phyloP scores from a whole-genome alignment of 2,329 filamentous ascomycete species.

The Penicillium sp. region DNA sequence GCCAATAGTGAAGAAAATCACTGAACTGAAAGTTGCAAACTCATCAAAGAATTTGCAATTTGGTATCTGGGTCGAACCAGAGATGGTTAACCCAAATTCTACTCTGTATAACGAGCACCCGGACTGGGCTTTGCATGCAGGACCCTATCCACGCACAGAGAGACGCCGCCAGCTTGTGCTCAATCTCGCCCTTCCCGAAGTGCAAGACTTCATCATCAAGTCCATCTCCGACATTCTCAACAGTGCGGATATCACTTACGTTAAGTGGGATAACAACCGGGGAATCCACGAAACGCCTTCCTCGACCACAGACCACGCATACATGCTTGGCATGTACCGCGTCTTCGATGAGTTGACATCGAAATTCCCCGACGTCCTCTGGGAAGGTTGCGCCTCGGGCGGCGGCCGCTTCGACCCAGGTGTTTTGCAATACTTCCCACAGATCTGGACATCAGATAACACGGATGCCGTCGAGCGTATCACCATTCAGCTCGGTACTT shows the following conservation, averaged over 20 bases:
- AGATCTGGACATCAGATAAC: constrained; percentile 66
- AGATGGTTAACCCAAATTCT: constrained; percentile 66
- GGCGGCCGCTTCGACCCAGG: constrained; percentile 65
- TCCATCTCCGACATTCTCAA: constrained; percentile 56
- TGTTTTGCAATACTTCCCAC: constrained; percentile 63
- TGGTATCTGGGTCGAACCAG: constrained; percentile 66
- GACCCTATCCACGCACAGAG: constrained; percentile 56
- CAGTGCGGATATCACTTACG: constrained; percentile 56
- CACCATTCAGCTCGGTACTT: constrained; percentile 63
- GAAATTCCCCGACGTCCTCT: constrained; percentile 61
- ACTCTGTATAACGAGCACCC: constrained; percentile 61
- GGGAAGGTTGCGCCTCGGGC: constrained; percentile 66
- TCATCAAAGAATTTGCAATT: constrained; percentile 55
- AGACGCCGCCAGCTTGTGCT: constrained; percentile 61
- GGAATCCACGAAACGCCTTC: constrained; percentile 60
- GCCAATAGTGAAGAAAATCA: constrained; percentile 54
- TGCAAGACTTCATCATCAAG: constrained; percentile 62
- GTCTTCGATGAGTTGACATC: constrained; percentile 61
- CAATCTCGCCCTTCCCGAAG: constrained; percentile 60
- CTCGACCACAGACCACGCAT: constrained; percentile 56
- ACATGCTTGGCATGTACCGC: constrained; percentile 64
- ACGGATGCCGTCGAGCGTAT: constrained; percentile 63
- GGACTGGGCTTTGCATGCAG: constrained; percentile 62
- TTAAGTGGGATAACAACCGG: constrained; percentile 70
- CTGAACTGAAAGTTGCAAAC: constrained; percentile 49